phyloP scores from a whole-genome alignment of 1,284 basidiomycete species.

The Rhodotorula sp. region DNA sequence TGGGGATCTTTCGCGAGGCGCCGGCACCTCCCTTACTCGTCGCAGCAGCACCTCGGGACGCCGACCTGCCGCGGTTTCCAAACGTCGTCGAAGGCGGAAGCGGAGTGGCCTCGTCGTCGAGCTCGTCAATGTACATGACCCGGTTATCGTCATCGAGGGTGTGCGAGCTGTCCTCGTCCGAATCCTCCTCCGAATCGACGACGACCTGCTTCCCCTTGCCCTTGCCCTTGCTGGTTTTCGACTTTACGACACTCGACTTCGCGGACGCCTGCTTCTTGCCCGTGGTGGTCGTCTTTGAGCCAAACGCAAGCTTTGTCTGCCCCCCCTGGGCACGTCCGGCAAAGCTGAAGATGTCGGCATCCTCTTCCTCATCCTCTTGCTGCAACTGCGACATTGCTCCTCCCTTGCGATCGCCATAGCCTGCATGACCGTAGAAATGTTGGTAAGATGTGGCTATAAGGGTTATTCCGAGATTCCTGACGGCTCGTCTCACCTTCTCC shows the following conservation, averaged over 20 bases:
- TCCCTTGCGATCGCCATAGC: slow-evolving; percentile 30
- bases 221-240: slow-evolving; percentile 18
- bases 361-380: slow-evolving; percentile 24
- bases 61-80: neutral
- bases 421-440: neutral
- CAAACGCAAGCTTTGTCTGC: slow-evolving; percentile 6
- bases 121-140: slow-evolving; percentile 14
- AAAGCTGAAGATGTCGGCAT: slow-evolving; percentile 11
- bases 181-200: slow-evolving; percentile 23
- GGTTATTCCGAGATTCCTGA: too few species aligned
- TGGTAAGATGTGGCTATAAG: neutral
- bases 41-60: neutral
- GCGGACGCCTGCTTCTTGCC: too few species aligned
- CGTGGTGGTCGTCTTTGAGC: neutral
- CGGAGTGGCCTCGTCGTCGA: slow-evolving; percentile 5
- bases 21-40: neutral
- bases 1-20: slow-evolving; percentile 10
- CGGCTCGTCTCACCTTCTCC: slow-evolving; percentile 20
- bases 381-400: slow-evolving; percentile 16
- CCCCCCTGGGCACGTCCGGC: neutral
- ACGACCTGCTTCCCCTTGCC: slow-evolving; percentile 28
- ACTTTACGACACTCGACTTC: neutral
- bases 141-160: slow-evolving; percentile 7
- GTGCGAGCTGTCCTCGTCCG: slow-evolving; percentile 15
- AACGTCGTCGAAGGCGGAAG: neutral